phyloP scores from a whole-genome alignment of 495 filamentous ascomycete genomes.

The Acidomyces sp. region DNA sequence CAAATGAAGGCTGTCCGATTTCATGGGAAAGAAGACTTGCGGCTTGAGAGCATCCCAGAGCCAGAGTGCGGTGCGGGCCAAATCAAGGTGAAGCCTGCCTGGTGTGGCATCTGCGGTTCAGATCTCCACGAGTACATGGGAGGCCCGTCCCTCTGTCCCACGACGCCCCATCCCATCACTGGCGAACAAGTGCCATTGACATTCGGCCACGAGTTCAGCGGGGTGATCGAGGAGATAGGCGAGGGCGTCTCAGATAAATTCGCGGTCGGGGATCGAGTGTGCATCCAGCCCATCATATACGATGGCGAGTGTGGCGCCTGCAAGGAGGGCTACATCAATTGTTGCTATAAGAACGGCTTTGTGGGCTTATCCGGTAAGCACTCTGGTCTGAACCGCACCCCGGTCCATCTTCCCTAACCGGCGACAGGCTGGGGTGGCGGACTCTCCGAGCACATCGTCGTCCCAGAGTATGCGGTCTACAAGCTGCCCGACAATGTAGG shows the following conservation, averaged over 20 bases:
- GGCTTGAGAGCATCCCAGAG: constrained; percentile 28
- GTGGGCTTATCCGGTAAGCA: constrained; percentile 39
- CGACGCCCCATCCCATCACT: constrained; percentile 36
- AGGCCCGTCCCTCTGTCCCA: constrained; percentile 43
- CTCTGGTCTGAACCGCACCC: no score
- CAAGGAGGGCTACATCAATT: constrained; percentile 37
- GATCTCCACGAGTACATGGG: constrained; percentile 48
- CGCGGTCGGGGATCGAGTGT: constrained; percentile 43
- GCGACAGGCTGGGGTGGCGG: constrained; percentile 39
- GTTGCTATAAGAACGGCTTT: constrained; percentile 47
- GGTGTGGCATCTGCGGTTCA: constrained; percentile 45
- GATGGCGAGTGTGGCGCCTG: constrained; percentile 45
- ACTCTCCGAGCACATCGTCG: constrained; percentile 42
- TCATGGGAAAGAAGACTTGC: constrained; percentile 28
- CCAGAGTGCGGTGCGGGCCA: constrained; percentile 25
- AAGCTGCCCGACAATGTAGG: constrained; percentile 37
- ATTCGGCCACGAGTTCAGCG: constrained; percentile 52
- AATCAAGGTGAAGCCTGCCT: constrained; percentile 39
- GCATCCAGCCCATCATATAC: constrained; percentile 46
- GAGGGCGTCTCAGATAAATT: constrained; percentile 34
- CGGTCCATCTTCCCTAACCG: no score
- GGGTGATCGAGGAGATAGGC: constrained; percentile 46
- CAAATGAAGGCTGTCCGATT: constrained; percentile 31
- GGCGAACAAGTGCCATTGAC: constrained; percentile 37
- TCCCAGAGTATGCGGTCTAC: constrained; percentile 34